A percentile compares a stretch with the other conserved stretches of the same genome.
Conservation (phyloP, 2,329 filamentous ascomycete genomes). For the Geosmithia morbida region DNA sequence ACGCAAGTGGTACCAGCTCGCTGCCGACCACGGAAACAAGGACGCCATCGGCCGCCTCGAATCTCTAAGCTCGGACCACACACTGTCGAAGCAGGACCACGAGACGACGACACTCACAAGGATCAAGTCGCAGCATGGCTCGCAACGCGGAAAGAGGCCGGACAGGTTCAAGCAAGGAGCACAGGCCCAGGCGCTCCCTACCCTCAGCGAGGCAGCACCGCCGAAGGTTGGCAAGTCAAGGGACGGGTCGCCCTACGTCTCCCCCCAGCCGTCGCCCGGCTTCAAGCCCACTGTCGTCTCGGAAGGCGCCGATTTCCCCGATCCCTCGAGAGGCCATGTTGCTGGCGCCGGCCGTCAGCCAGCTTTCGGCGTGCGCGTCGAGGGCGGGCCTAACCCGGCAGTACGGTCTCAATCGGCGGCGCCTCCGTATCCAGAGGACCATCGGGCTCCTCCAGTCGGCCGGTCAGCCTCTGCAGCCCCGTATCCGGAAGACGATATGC, state of each 20-base stretch:
- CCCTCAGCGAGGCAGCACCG: constrained; percentile 25
- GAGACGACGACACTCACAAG: constrained; percentile 79
- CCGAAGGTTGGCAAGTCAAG: constrained; percentile 8
- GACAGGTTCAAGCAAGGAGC: constrained; percentile 37
- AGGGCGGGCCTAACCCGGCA: constrained; percentile 13
- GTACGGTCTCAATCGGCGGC: constrained; percentile 39
- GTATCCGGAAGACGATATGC: constrained; percentile 38
- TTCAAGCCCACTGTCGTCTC: constrained; percentile 20
- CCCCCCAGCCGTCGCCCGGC: constrained; percentile 26
- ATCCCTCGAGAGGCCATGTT: constrained; percentile 26
- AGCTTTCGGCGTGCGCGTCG: constrained; percentile 36
- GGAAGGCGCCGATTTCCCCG: constrained; percentile 28
- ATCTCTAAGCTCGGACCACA: constrained; percentile 68
- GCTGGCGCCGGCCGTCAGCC: constrained; percentile 10
- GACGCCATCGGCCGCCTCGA: constrained; percentile 75
- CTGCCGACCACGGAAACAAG: constrained; percentile 80
- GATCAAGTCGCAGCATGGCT: constrained; percentile 72
- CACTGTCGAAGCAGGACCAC: constrained; percentile 80
- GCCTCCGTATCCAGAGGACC: constrained; percentile 54
- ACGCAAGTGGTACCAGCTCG: constrained; percentile 77
- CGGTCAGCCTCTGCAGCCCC: constrained; percentile 32
- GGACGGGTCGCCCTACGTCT: constrained; percentile 17
- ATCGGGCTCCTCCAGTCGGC: constrained; percentile 34
- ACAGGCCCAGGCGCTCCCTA: constrained; percentile 29
- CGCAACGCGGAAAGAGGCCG: constrained; percentile 46